phyloP scores from a whole-genome alignment of 768 basidiomycete species.

The Tulasnella sp. region DNA sequence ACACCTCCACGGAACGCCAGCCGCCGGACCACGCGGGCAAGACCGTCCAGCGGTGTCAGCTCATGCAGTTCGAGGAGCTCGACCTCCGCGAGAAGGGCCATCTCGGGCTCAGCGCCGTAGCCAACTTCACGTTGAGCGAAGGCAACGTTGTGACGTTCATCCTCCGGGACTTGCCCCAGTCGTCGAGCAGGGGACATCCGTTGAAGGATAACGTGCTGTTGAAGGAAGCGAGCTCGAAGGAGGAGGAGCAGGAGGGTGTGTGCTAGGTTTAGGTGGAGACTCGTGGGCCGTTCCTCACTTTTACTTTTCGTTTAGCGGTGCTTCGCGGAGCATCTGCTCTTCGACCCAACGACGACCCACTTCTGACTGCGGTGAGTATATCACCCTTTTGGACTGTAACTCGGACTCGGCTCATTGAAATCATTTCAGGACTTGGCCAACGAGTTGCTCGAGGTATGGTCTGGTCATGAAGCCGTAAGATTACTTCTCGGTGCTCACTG shows the following conservation, averaged over 20 bases:
- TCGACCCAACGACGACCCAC: not conserved
- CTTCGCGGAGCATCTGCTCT: not conserved
- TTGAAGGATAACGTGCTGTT: not conserved
- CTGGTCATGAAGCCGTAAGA: no score
- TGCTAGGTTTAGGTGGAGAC: not conserved
- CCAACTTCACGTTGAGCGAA: constrained; percentile 55
- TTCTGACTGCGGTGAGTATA: constrained; percentile 1
- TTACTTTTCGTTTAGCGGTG: not conserved
- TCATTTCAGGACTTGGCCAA: not conserved
- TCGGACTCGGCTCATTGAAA: not conserved
- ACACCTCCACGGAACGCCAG: not conserved
- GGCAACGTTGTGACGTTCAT: constrained; percentile 89
- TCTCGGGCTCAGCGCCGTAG: constrained; percentile 51
- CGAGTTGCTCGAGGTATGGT: not conserved
- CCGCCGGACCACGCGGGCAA: constrained; percentile 27
- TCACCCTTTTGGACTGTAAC: not conserved
- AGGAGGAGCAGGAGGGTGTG: not conserved
- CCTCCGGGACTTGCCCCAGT: constrained; percentile 32
- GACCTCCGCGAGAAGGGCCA: constrained; percentile 36
- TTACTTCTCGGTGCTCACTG: constrained; percentile 9
- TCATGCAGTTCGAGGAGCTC: constrained; percentile 30
- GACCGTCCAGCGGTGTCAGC: constrained; percentile 21
- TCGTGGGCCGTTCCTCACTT: no score
- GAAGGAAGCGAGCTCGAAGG: not conserved
- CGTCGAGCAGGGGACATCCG: not conserved